Evolutionary conservation across 2,329 filamentous ascomycete genomes (phyloP), one percentile per base, ranked within the genome.

Genomic region (Microsporum ferrugineum): DNA sequence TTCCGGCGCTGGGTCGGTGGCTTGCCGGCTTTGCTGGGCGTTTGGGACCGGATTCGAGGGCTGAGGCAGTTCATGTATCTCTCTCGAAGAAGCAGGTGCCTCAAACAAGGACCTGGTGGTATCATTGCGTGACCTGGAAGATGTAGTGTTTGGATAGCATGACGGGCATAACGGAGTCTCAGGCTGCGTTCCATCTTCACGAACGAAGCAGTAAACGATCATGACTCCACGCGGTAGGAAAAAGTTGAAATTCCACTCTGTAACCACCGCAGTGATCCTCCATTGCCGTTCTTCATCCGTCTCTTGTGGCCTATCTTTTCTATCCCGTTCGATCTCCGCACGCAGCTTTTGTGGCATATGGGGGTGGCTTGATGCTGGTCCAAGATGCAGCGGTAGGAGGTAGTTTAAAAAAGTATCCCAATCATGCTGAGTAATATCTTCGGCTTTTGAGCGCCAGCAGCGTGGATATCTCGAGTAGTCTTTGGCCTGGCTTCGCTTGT

Each of bases 191-290:
- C 70, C 70, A 7, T 70, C 65, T 59, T 74, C 68, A 2, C 68
- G 68, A 14, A 73, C 69, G 65, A 75, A 76, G 23, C 68, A 65
- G 67, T 69, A 72, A 5, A 68, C 64, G 38, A 77, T 68, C 2
- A 66, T 66, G 27, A 71, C 68, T 14, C 68, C 71, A 47, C 75
- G 72, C 6, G 69, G 71, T 12, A 67, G 68, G 56, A 78, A 78
- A 58, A 77, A 77, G 41, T 68, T 70, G 53, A 71, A 66, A 62
- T 78, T 77, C 76, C 76, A 78, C 64, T 78, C 76, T 3, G 67
- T 67, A 43, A 76, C 68, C 12, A 77, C 75, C 2, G 73, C 71
- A 7, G 70, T 61, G 36, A 77, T 72, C 17, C 73, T 72, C 17
- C 67, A 66, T 57, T 63, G 66, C n/a, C 75, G 71, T 60, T 76